Evolutionary conservation across 495 filamentous ascomycete species (phyloP).

Genomic region (Tuber brumale): DNA sequence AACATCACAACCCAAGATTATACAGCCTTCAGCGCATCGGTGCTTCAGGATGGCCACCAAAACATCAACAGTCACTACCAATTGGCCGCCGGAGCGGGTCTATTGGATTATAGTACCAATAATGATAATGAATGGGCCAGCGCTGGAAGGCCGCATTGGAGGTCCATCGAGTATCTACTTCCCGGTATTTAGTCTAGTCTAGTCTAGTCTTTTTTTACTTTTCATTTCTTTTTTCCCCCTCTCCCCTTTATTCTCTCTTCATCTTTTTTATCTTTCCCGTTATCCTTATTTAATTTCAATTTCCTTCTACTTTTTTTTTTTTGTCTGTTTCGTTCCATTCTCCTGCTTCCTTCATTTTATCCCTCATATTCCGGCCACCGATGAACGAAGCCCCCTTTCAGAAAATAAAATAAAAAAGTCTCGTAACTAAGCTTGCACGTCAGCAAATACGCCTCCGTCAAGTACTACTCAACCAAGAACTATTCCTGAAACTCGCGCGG

Average conservation of each 20-base stretch:
- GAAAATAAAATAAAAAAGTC: constrained; percentile 2
- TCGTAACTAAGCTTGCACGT: constrained; percentile 23
- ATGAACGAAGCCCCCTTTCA: not conserved
- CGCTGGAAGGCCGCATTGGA: constrained; percentile 29
- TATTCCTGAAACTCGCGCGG: constrained; percentile 13
- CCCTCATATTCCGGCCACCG: not conserved
- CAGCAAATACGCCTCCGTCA: constrained; percentile 20
- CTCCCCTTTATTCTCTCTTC: constrained; percentile 5
- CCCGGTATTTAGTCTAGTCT: constrained; percentile 32
- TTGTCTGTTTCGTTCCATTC: not conserved
- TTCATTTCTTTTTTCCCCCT: constrained; percentile 7
- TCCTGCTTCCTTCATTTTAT: not conserved
- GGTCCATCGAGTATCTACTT: constrained; percentile 29
- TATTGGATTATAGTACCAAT: constrained; percentile 28
- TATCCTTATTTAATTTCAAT: constrained; percentile 8
- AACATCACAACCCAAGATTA: constrained; percentile 19
- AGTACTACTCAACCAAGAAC: constrained; percentile 10
- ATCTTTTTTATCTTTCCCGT: not conserved
- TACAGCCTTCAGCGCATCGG: constrained; percentile 17
- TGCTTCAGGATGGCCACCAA: constrained; percentile 17
- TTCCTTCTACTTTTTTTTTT: constrained; percentile 7
- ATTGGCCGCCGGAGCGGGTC: constrained; percentile 31
- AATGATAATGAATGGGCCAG: constrained; percentile 23
- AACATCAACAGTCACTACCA: constrained; percentile 22
- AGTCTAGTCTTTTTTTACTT: constrained; percentile 15